A percentile compares a stretch with the other conserved stretches of the same genome.
Evolutionary conservation across 257 asterid genomes (phyloP).

Genomic region (Gentiana straminea): DNA sequence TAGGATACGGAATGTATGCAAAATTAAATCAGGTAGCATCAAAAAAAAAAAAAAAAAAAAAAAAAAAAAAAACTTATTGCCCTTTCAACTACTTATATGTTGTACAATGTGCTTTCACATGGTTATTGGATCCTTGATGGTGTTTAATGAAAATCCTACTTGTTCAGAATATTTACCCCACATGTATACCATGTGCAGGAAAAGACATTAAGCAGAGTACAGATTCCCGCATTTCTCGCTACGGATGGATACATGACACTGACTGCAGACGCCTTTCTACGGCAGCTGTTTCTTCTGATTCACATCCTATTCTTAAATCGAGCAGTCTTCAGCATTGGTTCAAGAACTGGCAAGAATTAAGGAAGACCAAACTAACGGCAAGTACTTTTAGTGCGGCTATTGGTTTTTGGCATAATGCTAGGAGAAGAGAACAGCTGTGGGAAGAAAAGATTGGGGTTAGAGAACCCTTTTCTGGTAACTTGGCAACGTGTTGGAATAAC

Average conservation of each 20-base stretch:
- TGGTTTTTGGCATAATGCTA: constrained; percentile 54
- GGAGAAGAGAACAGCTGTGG: constrained; percentile 69
- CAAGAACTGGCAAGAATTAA: constrained; percentile 81
- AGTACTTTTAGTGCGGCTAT: constrained; percentile 68
- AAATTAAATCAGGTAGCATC: too few species aligned
- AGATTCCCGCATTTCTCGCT: constrained; percentile 11
- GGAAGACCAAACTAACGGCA: constrained; percentile 71
- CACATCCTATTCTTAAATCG: constrained; percentile 31
- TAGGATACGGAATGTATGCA: too few species aligned
- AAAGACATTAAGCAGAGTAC: constrained; percentile 12
- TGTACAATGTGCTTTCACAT: too few species aligned
- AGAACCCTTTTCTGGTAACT: constrained; percentile 58
- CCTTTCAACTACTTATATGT: too few species aligned
- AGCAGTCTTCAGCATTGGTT: constrained; percentile 51
- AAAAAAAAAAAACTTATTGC: too few species aligned
- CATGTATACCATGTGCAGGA: constrained; percentile 2
- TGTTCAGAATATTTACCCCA: too few species aligned
- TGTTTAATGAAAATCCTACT: too few species aligned
- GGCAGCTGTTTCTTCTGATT: neutral
- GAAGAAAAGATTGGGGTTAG: constrained; percentile 70
- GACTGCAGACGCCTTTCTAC: constrained; percentile 8
- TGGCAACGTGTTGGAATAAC: constrained; percentile 70
- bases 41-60: too few species aligned
- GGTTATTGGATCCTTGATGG: too few species aligned
- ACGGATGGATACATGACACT: constrained; percentile 21